Conservation (phyloP, 495 filamentous ascomycete genomes). For the Aspergillus nidulans region DNA sequence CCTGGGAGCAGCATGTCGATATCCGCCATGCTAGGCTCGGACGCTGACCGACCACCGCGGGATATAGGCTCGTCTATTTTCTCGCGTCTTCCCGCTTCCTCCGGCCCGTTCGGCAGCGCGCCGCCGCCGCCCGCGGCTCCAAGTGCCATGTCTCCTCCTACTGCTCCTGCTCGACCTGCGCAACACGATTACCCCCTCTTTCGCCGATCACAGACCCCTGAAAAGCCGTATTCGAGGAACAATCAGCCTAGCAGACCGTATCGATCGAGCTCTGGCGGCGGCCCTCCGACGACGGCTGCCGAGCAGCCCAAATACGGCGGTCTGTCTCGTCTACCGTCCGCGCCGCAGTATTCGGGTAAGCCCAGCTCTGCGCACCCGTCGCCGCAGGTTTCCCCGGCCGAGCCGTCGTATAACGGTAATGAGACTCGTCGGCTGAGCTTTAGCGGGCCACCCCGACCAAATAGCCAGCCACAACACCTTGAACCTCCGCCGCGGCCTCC, state of each 20-base stretch:
- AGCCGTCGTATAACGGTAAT: constrained; percentile 23
- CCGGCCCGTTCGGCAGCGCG: constrained; percentile 34
- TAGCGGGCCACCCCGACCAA: constrained; percentile 37
- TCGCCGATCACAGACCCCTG: constrained; percentile 71
- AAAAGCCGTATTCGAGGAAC: constrained; percentile 45
- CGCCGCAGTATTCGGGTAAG: constrained; percentile 38
- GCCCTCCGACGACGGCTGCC: constrained; percentile 24
- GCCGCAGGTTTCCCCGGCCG: constrained; percentile 35
- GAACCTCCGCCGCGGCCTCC: constrained; percentile 30
- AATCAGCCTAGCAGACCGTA: constrained; percentile 32
- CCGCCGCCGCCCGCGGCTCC: constrained; percentile 28
- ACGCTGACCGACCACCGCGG: constrained; percentile 57
- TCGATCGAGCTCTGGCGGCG: constrained; percentile 42
- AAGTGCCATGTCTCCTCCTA: constrained; percentile 45
- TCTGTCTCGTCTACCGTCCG: constrained; percentile 27
- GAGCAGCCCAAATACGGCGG: constrained; percentile 37
- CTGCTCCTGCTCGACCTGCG: constrained; percentile 38
- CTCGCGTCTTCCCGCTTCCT: constrained; percentile 47
- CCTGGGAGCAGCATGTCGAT: constrained; percentile 90
- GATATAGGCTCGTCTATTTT: constrained; percentile 54
- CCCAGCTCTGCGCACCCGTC: constrained; percentile 37
- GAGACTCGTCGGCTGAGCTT: constrained; percentile 40
- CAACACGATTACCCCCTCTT: constrained; percentile 57
- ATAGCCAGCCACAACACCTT: constrained; percentile 41
- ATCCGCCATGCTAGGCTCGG: constrained; percentile 75